Base-by-base conservation (phyloP, 306 rosid genomes). In the Corylus heterophylla region DNA sequence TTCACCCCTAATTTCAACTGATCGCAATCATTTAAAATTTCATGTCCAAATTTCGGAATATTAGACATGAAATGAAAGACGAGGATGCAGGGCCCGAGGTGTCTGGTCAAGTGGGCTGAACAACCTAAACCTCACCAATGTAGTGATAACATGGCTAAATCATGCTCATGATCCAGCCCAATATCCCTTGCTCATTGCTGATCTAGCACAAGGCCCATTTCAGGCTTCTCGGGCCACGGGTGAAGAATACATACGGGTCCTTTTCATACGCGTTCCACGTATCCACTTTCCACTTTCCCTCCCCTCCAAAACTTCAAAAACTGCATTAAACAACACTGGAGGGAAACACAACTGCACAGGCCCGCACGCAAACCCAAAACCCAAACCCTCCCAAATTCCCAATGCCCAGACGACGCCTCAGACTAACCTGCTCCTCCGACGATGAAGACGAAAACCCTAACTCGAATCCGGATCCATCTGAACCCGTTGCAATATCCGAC, bases 331-430 rank as follows among this genome's bases (percentile, higher is more conserved):
- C 39, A 2, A 25, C 9, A 58, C 7, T 8, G 66, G 66, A 59
- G 66, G 66, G 66, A 59, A 59, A 25, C 13, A 25, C 35, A 31
- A 31, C 35, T 31, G 35, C 35, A 31, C 12, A 59, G 10, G n/a
- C 66, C 35, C 66, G 7, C 3, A 59, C 27, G 17, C 16, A 9
- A 49, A 49, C 31, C 14, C 66, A 47, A 47, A 54, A 62, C 45
- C 45, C 45, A 4, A 4, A 39, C 44, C 44, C 44, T 39, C 44
- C 44, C 44, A 39, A 39, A 39, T 39, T 39, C 44, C 8, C 7
- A 80, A 90, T 89, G 97, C 68, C 81, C 29, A 77, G 92, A 50
- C 86, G 98, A 54, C 92, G 97, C 68, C 94, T 90, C 18, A 66
- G 76, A 68, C 89, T 90, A 42, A 83, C 80, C 64, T 78, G 74